Percentiles rank a stretch among this genome's conserved stretches.
These are phyloP conservation scores for Hypoxylon sp. DNA, from an alignment of 2,329 filamentous ascomycete species.

Conservation along the genomic window DNA sequence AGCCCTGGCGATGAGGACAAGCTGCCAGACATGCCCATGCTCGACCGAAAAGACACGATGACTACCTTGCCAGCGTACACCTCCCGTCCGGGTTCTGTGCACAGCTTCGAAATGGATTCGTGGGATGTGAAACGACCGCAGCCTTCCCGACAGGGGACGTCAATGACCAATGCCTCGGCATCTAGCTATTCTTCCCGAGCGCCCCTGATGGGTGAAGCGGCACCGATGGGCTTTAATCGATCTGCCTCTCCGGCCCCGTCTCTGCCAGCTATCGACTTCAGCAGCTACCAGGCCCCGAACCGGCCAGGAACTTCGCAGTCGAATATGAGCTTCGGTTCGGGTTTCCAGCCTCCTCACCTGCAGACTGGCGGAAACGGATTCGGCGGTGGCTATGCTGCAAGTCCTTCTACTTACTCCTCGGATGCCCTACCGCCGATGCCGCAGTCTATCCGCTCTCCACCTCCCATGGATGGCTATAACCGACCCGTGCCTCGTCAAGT, in stretches of 20 bases:
- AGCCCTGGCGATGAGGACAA: conserved; percentile 58
- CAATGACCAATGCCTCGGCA: conserved; percentile 63
- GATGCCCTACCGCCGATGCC: conserved; percentile 45
- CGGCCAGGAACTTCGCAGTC: conserved; percentile 50
- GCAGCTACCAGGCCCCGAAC: conserved; percentile 43
- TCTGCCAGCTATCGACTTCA: conserved; percentile 46
- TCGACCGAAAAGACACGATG: conserved; percentile 67
- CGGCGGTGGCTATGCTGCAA: conserved; percentile 34
- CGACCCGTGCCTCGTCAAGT: conserved; percentile 37
- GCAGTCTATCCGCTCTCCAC: conserved; percentile 45
- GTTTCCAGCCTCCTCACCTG: conserved; percentile 37
- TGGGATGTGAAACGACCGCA: conserved; percentile 61
- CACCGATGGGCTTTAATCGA: conserved; percentile 64
- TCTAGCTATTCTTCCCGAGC: conserved; percentile 71
- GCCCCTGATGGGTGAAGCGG: conserved; percentile 66
- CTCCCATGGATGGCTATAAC: conserved; percentile 45
- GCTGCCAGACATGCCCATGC: conserved; percentile 64
- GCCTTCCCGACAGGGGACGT: conserved; percentile 50
- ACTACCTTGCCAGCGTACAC: conserved; percentile 69
- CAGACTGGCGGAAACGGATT: conserved; percentile 35
- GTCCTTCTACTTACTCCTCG: conserved; percentile 38
- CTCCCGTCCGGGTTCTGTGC: conserved; percentile 65
- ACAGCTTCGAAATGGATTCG: conserved; percentile 59
- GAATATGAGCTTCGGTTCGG: conserved; percentile 45
- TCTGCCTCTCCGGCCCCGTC: conserved; percentile 50